Base-by-base conservation (phyloP, 768 basidiomycete genomes). In the Crucibulum laeve region DNA sequence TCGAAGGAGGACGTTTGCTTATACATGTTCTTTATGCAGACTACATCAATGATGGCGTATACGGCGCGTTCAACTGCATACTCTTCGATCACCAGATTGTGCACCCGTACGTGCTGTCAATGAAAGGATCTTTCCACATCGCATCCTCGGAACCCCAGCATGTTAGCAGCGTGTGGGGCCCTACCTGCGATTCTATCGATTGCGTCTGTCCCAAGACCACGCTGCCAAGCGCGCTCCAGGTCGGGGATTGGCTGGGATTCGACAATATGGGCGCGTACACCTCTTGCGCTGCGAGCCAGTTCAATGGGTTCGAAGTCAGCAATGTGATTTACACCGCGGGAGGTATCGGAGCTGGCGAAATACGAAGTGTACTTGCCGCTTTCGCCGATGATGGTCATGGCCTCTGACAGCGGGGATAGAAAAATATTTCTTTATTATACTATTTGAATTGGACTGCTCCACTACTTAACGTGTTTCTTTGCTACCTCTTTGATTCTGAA, bases 11-110 rank as follows among this genome's bases (percentile, higher is more conserved):
- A n/a, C n/a, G n/a, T 46, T 26, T 25, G n/a, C 36, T 22, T 25
- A 43, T 26, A 13, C 23, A 15, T 24, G 26, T 32, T 4, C 18
- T 47, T 6, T 18, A 25, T 17, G 17, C 33, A 43, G 93, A 97
- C 72, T 98, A 98, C 73, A 92, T 98, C 78, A 98, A 97, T 69
- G 95, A 98, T 63, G 96, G 96, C 34, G 92, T 99, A 30, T 99
- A 99, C 63, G 93, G 95, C 40, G 82, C 91, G 17, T 93, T 94
- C 74, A 93, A 94, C 72, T 93, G 90, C 69, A 93, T 93, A 66
- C 73, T 98, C 58, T 98, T 97, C 66, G 96, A 98, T 67, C 96
- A 99, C 66, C 93, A 95, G 43, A 51, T 61, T 24, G 53, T 61
- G 13, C 80, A 88, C 55, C 96, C 96, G 19, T 80, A 80, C 53